Conservation (phyloP, 805 yeast species). For the Saccharomycopsis lassenensis region DNA sequence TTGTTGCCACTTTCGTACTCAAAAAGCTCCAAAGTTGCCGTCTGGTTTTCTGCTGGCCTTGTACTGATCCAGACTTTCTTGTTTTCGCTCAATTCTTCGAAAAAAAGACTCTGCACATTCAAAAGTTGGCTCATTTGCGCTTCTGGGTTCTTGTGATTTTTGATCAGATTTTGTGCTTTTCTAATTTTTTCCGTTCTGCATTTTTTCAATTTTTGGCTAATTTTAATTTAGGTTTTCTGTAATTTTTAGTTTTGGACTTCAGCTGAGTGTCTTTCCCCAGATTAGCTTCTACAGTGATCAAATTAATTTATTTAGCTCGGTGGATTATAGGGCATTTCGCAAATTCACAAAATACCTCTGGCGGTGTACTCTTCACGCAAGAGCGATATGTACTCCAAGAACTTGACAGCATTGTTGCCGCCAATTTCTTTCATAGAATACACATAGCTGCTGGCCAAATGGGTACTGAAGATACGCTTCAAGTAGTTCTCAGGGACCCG, state of each 20-base stretch:
- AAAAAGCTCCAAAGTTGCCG: too few species aligned
- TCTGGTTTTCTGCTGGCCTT: neutral
- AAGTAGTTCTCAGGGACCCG: constrained; percentile 85
- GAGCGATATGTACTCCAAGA: constrained; percentile 56
- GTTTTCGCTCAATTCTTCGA: neutral
- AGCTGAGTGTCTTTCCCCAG: neutral
- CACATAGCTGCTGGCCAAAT: constrained; percentile 74
- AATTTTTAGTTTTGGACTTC: neutral
- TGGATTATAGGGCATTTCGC: neutral
- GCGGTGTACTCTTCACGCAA: constrained; percentile 34
- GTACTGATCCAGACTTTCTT: neutral
- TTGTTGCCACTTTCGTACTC: too few species aligned
- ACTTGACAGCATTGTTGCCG: constrained; percentile 62
- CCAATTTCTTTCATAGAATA: constrained; percentile 73
- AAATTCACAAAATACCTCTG: constrained; percentile 4
- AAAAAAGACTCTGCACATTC: neutral
- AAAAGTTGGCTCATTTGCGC: neutral
- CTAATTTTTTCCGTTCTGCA: too few species aligned
- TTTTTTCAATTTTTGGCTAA: too few species aligned
- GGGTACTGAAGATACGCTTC: constrained; percentile 80
- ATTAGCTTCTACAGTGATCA: neutral
- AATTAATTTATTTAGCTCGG: neutral
- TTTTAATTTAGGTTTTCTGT: too few species aligned
- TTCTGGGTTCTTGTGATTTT: neutral
- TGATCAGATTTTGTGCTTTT: neutral